These are phyloP conservation scores for Solanum infundibuliforme DNA, from an alignment of 257 asterid genomes.

Conservation along the genomic window DNA sequence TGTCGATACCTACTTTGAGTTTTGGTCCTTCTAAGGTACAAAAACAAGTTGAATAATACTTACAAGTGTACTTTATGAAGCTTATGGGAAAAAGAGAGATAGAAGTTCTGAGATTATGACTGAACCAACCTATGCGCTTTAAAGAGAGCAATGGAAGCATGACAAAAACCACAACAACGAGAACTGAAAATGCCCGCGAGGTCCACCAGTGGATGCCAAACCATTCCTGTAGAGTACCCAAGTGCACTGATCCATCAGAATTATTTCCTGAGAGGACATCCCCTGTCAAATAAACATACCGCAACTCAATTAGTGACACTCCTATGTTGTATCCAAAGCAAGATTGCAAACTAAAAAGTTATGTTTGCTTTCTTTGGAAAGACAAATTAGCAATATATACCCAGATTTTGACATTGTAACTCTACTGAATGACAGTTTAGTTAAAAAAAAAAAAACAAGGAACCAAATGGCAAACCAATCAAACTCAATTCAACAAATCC, in stretches of 20 bases:
- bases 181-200: constrained; percentile 59
- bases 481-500: not conserved
- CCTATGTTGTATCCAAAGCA: not conserved
- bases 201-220: constrained; percentile 95
- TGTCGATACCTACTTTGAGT: not conserved
- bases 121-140: constrained; percentile 75
- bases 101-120: not conserved
- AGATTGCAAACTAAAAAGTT: not conserved
- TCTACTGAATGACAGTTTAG: not conserved
- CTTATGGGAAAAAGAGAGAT: not conserved
- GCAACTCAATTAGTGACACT: not conserved
- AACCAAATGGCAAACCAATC: not conserved
- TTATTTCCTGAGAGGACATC: constrained; percentile 85
- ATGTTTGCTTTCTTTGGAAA: not conserved
- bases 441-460: not conserved
- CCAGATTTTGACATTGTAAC: not conserved
- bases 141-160: constrained; percentile 75
- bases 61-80: not conserved
- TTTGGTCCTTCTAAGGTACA: not conserved
- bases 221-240: constrained; percentile 91
- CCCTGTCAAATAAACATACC: constrained; percentile 25
- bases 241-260: constrained; percentile 64
- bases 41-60: not conserved
- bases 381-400: not conserved
- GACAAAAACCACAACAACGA: constrained; percentile 63